These are phyloP conservation scores for Chrysoporthe deuterocubensis DNA, from an alignment of 2,329 filamentous ascomycete genomes.

Conservation along the genomic window DNA sequence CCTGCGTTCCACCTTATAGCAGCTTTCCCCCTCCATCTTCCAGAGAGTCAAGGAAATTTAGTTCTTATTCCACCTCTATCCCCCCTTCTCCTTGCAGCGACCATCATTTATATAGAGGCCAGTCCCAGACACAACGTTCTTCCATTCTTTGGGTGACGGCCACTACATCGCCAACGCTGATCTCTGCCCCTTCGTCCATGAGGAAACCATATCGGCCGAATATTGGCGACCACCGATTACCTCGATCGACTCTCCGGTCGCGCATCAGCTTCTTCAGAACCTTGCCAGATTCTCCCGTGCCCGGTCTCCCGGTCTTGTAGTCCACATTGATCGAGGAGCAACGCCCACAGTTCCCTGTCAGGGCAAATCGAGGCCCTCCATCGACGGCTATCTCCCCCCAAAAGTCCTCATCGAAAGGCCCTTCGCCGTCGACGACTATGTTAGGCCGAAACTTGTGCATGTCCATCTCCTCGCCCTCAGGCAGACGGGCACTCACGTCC, in stretches of 20 bases:
- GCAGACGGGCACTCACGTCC: conserved; percentile 64
- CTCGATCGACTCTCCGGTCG: conserved; percentile 72
- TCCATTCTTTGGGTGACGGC: conserved; percentile 49
- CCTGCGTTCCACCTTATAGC: no score
- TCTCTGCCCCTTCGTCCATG: conserved; percentile 35
- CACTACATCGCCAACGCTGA: conserved; percentile 62
- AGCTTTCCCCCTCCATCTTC: no score
- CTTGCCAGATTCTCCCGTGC: conserved; percentile 59
- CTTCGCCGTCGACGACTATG: conserved; percentile 66
- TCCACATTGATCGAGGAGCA: conserved; percentile 75
- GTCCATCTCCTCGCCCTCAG: conserved; percentile 55
- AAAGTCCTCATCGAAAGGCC: conserved; percentile 71
- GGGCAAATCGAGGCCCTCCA: conserved; percentile 46
- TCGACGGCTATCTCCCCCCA: conserved; percentile 65
- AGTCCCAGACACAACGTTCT: conserved; percentile 25
- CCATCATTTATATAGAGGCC: conserved; percentile 24
- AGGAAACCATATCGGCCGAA: conserved; percentile 77
- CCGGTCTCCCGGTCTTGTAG: conserved; percentile 65
- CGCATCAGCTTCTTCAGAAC: conserved; percentile 72
- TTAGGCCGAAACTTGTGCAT: conserved; percentile 75
- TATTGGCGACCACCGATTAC: conserved; percentile 68
- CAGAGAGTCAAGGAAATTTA: no score
- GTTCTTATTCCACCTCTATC: no score
- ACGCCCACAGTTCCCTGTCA: conserved; percentile 72
- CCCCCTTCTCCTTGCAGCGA: no score